phyloP scores from a whole-genome alignment of 148 eudicot genomes.

The Cornus suecica region DNA sequence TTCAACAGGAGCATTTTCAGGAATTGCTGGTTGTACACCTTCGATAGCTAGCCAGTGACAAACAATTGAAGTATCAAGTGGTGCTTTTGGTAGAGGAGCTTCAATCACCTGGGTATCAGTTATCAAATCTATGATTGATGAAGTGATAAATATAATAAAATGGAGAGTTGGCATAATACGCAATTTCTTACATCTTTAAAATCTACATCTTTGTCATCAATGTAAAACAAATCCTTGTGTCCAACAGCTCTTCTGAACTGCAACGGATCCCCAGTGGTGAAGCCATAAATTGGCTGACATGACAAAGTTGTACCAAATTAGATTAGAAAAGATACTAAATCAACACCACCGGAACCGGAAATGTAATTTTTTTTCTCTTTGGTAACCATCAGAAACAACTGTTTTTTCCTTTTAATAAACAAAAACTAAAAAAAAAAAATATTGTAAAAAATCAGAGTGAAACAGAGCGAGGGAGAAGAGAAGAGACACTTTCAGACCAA shows the following conservation, averaged over 20 bases:
- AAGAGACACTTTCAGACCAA: background rate
- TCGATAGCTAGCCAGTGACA: constrained; percentile 84
- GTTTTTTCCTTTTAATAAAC: too few species aligned
- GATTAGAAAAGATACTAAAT: background rate
- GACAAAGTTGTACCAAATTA: constrained; percentile 7
- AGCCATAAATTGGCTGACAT: constrained; percentile 71
- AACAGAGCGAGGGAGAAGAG: too few species aligned
- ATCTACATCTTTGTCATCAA: constrained; percentile 73
- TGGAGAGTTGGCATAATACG: background rate
- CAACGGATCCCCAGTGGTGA: constrained; percentile 67
- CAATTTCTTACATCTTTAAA: constrained; percentile 58
- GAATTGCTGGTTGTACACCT: constrained; percentile 80
- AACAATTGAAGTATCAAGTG: constrained; percentile 64
- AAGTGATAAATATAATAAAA: background rate
- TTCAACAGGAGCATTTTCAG: constrained; percentile 75
- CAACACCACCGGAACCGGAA: background rate
- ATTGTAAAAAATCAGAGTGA: too few species aligned
- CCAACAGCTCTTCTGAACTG: constrained; percentile 70
- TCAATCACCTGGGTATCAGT: constrained; percentile 52
- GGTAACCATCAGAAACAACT: too few species aligned
- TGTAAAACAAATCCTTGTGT: constrained; percentile 62
- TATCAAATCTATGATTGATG: background rate
- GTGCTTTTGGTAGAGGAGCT: constrained; percentile 80
- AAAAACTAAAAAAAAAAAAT: too few species aligned
- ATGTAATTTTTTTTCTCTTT: too few species aligned